These are phyloP conservation scores for Vitis rotundifolia DNA, from an alignment of 164 flowering plant species.

Conservation along the genomic window DNA sequence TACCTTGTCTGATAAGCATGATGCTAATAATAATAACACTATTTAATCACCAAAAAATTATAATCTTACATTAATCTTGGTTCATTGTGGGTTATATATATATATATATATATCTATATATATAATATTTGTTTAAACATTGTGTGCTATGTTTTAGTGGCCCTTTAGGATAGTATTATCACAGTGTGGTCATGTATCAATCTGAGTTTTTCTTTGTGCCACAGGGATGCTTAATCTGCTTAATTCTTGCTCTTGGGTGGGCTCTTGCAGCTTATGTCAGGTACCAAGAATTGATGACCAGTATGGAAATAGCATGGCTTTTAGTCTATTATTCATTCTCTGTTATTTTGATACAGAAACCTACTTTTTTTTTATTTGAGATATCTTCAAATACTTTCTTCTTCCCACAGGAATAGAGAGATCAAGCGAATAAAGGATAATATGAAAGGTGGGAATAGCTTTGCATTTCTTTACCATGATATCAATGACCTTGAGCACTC, in stretches of 20 bases:
- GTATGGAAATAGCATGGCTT: background rate
- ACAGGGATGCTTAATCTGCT: conserved; percentile 89
- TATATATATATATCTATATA: no score
- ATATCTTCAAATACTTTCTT: background rate
- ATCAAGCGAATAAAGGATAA: conserved; percentile 54
- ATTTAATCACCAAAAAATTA: no score
- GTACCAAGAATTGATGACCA: conserved; percentile 32
- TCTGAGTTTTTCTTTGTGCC: conserved; percentile 10
- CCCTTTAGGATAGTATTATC: no score
- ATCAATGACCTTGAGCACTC: conserved; percentile 88
- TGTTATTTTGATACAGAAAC: conserved; percentile 4
- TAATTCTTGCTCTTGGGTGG: conserved; percentile 91
- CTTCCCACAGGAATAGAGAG: conserved; percentile 65
- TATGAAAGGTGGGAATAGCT: conserved; percentile 61
- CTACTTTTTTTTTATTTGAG: background rate
- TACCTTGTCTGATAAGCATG: no score
- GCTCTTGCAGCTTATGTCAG: conserved; percentile 85
- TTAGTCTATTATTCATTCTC: background rate
- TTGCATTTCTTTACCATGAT: conserved; percentile 79
- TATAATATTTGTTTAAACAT: no score
- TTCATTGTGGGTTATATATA: no score
- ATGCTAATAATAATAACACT: no score
- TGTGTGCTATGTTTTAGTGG: no score
- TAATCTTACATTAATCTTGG: no score
- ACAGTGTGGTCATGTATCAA: background rate